These are phyloP conservation scores for Exophiala lecanii-corni DNA, from an alignment of 2,329 filamentous ascomycete species.

Conservation along the genomic window DNA sequence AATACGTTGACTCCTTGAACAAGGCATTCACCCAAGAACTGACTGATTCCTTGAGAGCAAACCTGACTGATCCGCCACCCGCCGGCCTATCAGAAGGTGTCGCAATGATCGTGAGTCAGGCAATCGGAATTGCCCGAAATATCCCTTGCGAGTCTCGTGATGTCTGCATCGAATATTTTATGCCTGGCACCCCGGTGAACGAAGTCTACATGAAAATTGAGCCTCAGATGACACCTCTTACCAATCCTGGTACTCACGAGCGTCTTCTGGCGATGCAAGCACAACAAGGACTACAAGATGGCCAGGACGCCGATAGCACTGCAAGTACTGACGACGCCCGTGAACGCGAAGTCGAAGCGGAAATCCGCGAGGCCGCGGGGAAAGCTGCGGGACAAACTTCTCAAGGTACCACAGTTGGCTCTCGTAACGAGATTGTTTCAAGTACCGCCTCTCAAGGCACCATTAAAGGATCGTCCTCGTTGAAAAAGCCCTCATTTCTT, in stretches of 20 bases:
- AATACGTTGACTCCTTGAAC: slow-evolving; percentile 65
- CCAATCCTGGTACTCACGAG: slow-evolving; percentile 33
- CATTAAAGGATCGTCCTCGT: slow-evolving; percentile 23
- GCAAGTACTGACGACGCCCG: slow-evolving; percentile 23
- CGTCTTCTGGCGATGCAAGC: slow-evolving; percentile 16
- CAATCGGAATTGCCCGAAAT: slow-evolving; percentile 78
- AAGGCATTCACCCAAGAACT: slow-evolving; percentile 65
- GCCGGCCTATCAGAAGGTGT: slow-evolving; percentile 81
- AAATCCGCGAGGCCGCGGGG: slow-evolving; percentile 22
- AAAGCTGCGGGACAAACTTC: slow-evolving; percentile 17
- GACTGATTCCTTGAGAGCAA: slow-evolving; percentile 64
- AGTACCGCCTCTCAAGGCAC: slow-evolving; percentile 15
- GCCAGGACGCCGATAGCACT: slow-evolving; percentile 20
- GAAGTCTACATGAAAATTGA: slow-evolving; percentile 82
- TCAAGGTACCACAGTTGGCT: slow-evolving; percentile 2
- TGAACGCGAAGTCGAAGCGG: slow-evolving; percentile 18
- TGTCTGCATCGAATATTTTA: slow-evolving; percentile 78
- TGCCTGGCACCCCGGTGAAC: slow-evolving; percentile 68
- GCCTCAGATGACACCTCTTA: slow-evolving; percentile 57
- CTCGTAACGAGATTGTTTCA: slow-evolving; percentile 19
- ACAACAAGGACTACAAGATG: slow-evolving; percentile 24
- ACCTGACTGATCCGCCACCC: slow-evolving; percentile 71
- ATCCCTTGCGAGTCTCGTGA: slow-evolving; percentile 87
- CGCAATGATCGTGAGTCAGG: slow-evolving; percentile 87
- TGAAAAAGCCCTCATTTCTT: slow-evolving; percentile 39